Conservation (phyloP, 1,284 basidiomycete species). For the Porogramme epimiltina region DNA sequence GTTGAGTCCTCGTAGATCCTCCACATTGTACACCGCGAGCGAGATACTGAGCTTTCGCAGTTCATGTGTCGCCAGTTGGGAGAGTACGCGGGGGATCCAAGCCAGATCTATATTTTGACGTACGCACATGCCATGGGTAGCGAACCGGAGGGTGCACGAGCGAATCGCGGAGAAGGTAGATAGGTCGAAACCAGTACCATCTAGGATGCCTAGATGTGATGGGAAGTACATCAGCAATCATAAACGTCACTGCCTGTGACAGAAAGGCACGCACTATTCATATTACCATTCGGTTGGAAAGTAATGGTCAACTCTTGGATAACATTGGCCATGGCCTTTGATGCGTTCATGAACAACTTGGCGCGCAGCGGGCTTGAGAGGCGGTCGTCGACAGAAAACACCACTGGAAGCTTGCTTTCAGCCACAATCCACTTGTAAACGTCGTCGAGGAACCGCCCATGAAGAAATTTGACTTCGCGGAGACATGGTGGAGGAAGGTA, state of each 20-base stretch:
- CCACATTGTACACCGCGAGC: conserved; percentile 26
- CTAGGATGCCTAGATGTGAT: conserved; percentile 2
- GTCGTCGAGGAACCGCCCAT: no score
- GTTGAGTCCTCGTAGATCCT: conserved; percentile 26
- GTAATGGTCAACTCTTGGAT: no score
- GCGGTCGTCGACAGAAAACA: no score
- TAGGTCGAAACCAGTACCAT: conserved; percentile 13
- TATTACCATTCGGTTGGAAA: no score
- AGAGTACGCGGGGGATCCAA: conserved; percentile 21
- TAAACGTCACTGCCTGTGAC: conserved; percentile 3
- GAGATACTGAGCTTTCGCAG: conserved; percentile 21
- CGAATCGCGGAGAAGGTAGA: conserved; percentile 14
- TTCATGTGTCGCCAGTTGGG: conserved; percentile 18
- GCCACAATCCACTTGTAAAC: no score
- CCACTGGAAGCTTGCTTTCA: no score
- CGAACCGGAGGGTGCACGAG: conserved; percentile 21
- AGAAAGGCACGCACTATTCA: no score
- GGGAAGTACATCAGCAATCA: background rate
- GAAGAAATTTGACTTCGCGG: no score
- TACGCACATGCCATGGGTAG: conserved; percentile 30
- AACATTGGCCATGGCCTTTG: no score
- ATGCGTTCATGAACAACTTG: no score
- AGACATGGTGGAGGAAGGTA: no score
- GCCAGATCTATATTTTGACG: conserved; percentile 22
- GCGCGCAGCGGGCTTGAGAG: no score